These are phyloP conservation scores for Talaromyces sp. DNA, from an alignment of 2,329 filamentous ascomycete genomes.

Conservation along the genomic window DNA sequence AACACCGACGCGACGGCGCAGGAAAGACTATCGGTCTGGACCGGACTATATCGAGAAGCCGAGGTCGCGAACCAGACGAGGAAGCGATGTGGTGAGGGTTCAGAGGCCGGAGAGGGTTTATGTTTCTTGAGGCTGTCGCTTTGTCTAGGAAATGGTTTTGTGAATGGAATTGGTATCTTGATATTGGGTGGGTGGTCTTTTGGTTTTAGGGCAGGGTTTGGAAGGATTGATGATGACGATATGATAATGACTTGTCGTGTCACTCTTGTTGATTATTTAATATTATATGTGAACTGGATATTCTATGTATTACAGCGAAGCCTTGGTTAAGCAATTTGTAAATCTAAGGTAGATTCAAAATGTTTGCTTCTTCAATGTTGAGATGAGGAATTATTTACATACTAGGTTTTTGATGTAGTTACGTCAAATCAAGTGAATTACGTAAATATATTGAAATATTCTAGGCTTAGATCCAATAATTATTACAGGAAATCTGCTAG, in stretches of 20 bases:
- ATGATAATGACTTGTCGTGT: background rate
- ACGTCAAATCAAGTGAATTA: too few relatives aligned
- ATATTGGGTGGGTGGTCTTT: background rate
- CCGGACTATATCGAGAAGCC: conserved; percentile 28
- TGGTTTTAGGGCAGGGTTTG: background rate
- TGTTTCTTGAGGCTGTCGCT: conserved; percentile 32
- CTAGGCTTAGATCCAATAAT: too few relatives aligned
- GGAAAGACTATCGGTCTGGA: background rate
- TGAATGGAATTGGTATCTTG: background rate
- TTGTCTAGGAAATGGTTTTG: conserved; percentile 44
- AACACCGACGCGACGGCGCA: conserved; percentile 11
- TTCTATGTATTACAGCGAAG: background rate
- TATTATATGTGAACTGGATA: background rate
- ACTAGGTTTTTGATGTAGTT: too few relatives aligned
- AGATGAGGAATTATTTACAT: background rate
- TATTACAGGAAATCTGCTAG: too few relatives aligned
- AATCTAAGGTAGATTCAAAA: background rate
- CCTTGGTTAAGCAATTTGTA: background rate
- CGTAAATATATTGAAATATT: too few relatives aligned
- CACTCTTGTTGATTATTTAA: background rate
- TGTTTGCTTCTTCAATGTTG: too few relatives aligned
- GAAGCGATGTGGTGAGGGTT: conserved; percentile 22
- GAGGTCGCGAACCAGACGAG: conserved; percentile 11
- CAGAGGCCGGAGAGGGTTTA: conserved; percentile 34
- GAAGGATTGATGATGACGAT: background rate